Evolutionary conservation across 2,329 filamentous ascomycete genomes (phyloP), one percentile per base, ranked within the genome.

Genomic region (Fusarium sp.): DNA sequence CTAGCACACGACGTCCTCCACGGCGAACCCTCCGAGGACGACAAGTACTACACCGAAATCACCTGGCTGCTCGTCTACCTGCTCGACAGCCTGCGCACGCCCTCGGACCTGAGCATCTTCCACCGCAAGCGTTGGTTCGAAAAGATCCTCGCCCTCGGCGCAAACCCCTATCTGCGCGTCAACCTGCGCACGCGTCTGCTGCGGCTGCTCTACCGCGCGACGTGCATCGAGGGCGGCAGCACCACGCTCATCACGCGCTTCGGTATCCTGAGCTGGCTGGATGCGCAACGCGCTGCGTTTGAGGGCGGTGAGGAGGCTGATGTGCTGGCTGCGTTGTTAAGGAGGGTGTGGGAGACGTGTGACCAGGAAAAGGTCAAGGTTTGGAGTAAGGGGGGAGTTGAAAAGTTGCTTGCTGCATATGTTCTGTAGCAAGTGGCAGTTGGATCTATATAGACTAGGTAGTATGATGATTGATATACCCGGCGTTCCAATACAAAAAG

Each of bases 221-320:
- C 87, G 0, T 83, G 82, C 41, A 85, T 93, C 29, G 84, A 88
- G 28, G 88, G 85, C 2, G 92, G 91, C 1, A 92, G 90, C 74
- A 91, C 88, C 5, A 94, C 90, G n/a, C 80, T 96, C 41, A 83
- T 92, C 34, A 96, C 92, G 1, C 82, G 93, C 53, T 88, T 89
- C 39, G 91, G 91, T 13, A 79, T 91, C 19, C 74, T 94, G 49
- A 88, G 85, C 65, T 96, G 92, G 93, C 80, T 94, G 8, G 83
- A 89, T 56, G 83, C 85, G 57, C 85, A 87, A 68, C 74, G 84
- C 32, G 82, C 81, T 5, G 75, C 79, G 4, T 80, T 78, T 46
- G 74, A 67, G 3, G 61, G 66, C 3, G 52, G 55, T 40, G 80
- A 83, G 13, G 83, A 85, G 64, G 76, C 74, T 1, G 77, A 79